These are phyloP conservation scores for Trichoderma atrobrunneum DNA, from an alignment of 2,329 filamentous ascomycete species.

Conservation along the genomic window DNA sequence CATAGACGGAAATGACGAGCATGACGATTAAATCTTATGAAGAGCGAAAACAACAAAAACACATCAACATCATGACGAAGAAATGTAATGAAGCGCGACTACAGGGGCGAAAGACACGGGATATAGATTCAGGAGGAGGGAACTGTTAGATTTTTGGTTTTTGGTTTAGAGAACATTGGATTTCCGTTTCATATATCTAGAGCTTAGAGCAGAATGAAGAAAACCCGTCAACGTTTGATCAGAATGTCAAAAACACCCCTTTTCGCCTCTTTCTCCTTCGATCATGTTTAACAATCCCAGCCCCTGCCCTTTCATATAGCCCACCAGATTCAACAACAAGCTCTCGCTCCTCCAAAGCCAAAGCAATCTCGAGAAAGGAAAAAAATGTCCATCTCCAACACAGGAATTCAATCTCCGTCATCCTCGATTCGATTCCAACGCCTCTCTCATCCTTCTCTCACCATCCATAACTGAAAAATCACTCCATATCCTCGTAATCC, in stretches of 20 bases:
- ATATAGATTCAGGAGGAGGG: background rate
- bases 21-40: background rate
- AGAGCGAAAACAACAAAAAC: background rate
- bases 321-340: background rate
- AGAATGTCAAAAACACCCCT: background rate
- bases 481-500: background rate
- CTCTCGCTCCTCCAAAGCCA: background rate
- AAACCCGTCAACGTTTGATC: background rate
- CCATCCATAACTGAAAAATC: background rate
- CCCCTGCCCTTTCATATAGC: background rate
- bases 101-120: background rate
- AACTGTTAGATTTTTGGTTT: background rate
- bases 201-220: background rate
- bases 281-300: background rate
- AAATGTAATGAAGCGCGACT: background rate
- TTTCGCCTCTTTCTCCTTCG: background rate
- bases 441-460: background rate
- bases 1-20: slow-evolving; percentile 45
- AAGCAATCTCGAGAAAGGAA: background rate
- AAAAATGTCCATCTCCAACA: background rate
- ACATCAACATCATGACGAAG: background rate
- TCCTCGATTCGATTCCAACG: background rate
- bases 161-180: background rate
- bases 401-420: background rate
- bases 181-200: background rate